These are phyloP conservation scores for Cyanidioschyzon merolae DNA, from an alignment of 23 red algal species.

Conservation along the genomic window DNA sequence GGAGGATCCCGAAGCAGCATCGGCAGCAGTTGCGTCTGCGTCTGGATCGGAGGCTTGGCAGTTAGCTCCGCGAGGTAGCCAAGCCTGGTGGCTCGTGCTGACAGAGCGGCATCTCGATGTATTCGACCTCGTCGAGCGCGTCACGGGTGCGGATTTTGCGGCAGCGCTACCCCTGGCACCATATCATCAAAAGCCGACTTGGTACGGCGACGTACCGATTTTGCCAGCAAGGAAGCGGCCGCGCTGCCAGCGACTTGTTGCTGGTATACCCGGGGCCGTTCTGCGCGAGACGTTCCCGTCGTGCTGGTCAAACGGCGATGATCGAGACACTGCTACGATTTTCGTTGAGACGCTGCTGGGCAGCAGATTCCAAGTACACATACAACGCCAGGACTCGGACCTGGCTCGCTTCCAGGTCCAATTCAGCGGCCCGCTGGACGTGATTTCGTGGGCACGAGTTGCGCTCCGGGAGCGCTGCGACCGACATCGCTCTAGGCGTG, in stretches of 20 bases:
- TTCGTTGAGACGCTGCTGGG: background rate
- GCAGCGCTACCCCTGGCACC: background rate
- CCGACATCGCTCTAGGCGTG: too few species aligned
- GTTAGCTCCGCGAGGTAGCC: background rate
- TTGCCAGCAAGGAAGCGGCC: too few species aligned
- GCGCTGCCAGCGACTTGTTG: background rate
- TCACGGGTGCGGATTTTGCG: background rate
- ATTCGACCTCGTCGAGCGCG: background rate
- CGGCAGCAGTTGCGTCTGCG: too few species aligned
- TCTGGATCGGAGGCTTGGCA: too few species aligned
- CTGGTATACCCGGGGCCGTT: background rate
- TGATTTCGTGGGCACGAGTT: background rate
- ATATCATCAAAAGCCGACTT: background rate
- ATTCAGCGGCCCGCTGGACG: background rate
- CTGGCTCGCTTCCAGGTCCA: background rate
- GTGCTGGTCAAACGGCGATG: background rate
- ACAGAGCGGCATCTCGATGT: background rate
- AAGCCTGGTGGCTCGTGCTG: background rate
- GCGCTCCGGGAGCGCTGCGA: background rate
- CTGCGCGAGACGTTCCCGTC: background rate
- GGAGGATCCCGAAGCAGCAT: too few species aligned
- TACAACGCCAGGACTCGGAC: background rate
- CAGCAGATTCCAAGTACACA: background rate
- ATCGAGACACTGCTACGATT: background rate
- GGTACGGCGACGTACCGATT: background rate